Percentiles rank a stretch among this genome's conserved stretches.
Conservation (phyloP, 306 rosid species). For the Ormosia semicastrata region DNA sequence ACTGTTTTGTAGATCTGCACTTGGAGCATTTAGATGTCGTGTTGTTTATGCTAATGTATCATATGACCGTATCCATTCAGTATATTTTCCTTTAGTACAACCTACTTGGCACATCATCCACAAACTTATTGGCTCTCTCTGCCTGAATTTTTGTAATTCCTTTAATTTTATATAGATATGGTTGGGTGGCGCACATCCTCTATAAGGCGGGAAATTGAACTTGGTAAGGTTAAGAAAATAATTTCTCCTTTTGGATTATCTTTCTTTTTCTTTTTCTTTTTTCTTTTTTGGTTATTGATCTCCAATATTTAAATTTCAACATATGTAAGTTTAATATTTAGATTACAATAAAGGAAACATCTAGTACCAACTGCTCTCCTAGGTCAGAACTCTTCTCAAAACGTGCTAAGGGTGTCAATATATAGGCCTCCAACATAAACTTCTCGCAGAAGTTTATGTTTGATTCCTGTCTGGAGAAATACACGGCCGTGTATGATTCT, state of each 20-base stretch:
- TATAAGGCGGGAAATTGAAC: constrained; percentile 83
- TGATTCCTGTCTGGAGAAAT: too few relatives aligned
- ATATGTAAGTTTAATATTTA: not conserved
- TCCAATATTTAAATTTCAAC: not conserved
- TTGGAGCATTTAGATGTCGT: constrained; percentile 75
- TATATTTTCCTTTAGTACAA: constrained; percentile 7
- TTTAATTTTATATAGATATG: constrained; percentile 68
- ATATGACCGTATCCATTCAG: constrained; percentile 85
- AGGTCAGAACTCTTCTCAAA: too few relatives aligned
- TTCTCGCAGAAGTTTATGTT: too few relatives aligned
- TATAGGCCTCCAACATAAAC: too few relatives aligned
- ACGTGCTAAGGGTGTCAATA: too few relatives aligned
- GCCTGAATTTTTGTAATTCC: constrained; percentile 31
- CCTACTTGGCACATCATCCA: constrained; percentile 3
- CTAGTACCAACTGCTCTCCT: too few relatives aligned
- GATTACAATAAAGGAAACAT: constrained; percentile 7
- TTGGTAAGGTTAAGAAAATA: constrained; percentile 62
- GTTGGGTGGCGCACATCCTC: constrained; percentile 99
- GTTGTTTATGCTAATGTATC: constrained; percentile 88
- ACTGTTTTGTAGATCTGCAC: constrained; percentile 74
- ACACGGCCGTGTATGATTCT: too few relatives aligned
- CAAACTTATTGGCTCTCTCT: constrained; percentile 15
- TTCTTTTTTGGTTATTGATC: constrained; percentile 11
- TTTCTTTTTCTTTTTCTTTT: too few relatives aligned
- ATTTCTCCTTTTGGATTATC: constrained; percentile 24